Base-by-base conservation (phyloP, 805 yeast genomes). In the Metschnikowia shivogae region DNA sequence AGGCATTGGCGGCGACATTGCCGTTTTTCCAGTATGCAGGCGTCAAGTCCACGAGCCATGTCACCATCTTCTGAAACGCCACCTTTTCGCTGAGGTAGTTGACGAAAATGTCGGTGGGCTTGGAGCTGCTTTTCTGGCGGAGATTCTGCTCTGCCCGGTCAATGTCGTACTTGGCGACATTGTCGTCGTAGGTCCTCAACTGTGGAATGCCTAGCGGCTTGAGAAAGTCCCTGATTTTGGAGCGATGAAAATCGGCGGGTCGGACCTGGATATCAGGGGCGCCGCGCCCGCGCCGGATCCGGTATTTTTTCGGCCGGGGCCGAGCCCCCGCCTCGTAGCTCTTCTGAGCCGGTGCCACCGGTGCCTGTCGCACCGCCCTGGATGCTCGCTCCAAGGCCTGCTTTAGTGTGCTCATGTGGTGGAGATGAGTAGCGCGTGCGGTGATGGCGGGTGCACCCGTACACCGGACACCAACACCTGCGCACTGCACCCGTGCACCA, bases 371-470 rank as follows among this genome's bases (percentile, higher is more conserved):
- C 9, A 59, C 63, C 30, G 63, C 61, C 20, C 67, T 60, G n/a
- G 64, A 61, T 24, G 66, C 60, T 30, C 70, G 56, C 30, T 59
- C 55, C 45, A 68, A 63, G 29, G 72, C 66, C 34, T 63, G 69
- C 42, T 62, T 56, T 12, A 68, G 56, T 10, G 64, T 55, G 47
- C 59, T 59, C 71, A 66, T 65, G 24, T 30, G 40, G 31, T 34
- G n/a, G 35, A 33, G 31, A 17, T 17, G 39, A 35, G 43, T n/a
- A 24, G 24, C 14, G 34, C 26, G n/a, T 34, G 34, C 34, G 28
- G 32, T 13, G 13, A 11, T 13, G 7, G 32, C 13, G 12, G 12
- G 32, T 13, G 32, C 29, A 36, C 17, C 41, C 27, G 33, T 34
- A 24, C 34, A 39, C 31, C 36, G 33, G 33, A 17, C 33, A 27